These are phyloP conservation scores for Cubamyces sp. DNA, from an alignment of 768 basidiomycete species.

Conservation along the genomic window DNA sequence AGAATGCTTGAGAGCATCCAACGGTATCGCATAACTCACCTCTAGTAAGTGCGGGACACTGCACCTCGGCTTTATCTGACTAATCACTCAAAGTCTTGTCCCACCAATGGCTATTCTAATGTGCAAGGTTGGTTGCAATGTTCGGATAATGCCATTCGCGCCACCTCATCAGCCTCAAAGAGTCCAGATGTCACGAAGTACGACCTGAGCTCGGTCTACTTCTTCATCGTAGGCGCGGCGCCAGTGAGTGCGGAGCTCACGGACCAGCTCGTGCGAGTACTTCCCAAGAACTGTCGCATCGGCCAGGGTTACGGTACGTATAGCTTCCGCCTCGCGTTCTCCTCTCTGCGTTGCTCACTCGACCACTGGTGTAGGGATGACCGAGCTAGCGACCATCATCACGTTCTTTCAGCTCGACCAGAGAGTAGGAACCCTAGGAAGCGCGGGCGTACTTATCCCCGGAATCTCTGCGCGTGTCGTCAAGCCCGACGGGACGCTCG, in stretches of 20 bases:
- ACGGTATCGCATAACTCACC: slow-evolving; percentile 36
- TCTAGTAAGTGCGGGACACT: slow-evolving; percentile 23
- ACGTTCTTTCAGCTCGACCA: slow-evolving; percentile 51
- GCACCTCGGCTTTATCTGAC: not conserved
- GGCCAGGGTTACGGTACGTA: slow-evolving; percentile 60
- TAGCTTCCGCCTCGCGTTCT: not conserved
- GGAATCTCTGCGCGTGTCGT: slow-evolving; percentile 59
- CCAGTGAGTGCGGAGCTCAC: slow-evolving; percentile 40
- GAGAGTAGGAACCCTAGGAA: slow-evolving; percentile 56
- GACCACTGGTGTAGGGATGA: slow-evolving; percentile 54
- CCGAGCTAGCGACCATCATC: slow-evolving; percentile 60
- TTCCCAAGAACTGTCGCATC: slow-evolving; percentile 53
- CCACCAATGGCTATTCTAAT: slow-evolving; percentile 39
- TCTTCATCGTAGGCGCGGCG: slow-evolving; percentile 38
- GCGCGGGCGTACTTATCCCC: slow-evolving; percentile 52
- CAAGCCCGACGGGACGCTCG: slow-evolving; percentile 60
- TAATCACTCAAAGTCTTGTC: slow-evolving; percentile 28
- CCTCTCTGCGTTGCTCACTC: not conserved
- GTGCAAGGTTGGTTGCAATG: slow-evolving; percentile 33
- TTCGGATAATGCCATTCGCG: not conserved
- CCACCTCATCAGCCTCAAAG: slow-evolving; percentile 17
- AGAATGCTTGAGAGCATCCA: slow-evolving; percentile 39
- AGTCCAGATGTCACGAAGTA: slow-evolving; percentile 37
- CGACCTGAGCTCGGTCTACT: slow-evolving; percentile 36
- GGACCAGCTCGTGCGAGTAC: slow-evolving; percentile 49